These are phyloP conservation scores for Cylindrotheca closterium DNA, from an alignment of 108 stramenopile species.

Conservation along the genomic window DNA sequence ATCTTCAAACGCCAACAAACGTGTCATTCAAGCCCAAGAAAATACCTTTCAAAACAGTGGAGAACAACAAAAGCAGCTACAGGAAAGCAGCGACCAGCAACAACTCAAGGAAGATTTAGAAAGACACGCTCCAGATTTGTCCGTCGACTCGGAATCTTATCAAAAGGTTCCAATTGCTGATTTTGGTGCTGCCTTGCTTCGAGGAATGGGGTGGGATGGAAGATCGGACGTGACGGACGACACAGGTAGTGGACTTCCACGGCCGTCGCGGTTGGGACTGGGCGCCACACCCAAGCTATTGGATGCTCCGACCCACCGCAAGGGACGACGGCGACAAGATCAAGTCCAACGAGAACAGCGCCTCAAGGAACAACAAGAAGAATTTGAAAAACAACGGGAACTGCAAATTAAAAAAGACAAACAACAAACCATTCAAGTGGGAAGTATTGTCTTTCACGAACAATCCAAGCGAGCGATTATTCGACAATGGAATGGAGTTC, in stretches of 20 bases:
- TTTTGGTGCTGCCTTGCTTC: constrained; percentile 85
- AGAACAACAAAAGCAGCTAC: background rate
- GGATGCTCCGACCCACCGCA: constrained; percentile 25
- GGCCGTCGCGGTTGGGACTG: constrained; percentile 82
- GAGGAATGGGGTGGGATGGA: constrained; percentile 91
- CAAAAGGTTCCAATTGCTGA: constrained; percentile 69
- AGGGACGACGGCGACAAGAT: constrained; percentile 39
- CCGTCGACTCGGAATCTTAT: constrained; percentile 61
- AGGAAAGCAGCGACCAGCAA: constrained; percentile 4
- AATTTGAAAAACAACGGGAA: constrained; percentile 46
- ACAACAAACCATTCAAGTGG: constrained; percentile 70
- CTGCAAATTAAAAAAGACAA: constrained; percentile 56
- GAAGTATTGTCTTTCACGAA: constrained; percentile 66
- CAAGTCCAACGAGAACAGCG: constrained; percentile 66
- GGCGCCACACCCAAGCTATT: constrained; percentile 74
- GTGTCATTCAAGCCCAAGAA: constrained; percentile 20
- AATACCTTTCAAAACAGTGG: constrained; percentile 32
- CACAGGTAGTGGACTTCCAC: constrained; percentile 39
- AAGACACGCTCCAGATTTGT: constrained; percentile 17
- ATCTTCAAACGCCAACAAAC: constrained; percentile 6
- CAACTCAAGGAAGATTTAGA: constrained; percentile 31
- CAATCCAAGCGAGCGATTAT: constrained; percentile 48
- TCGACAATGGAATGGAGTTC: constrained; percentile 68
- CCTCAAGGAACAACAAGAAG: constrained; percentile 42
- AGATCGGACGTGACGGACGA: constrained; percentile 9